These are phyloP conservation scores for Fonsecaea pedrosoi DNA, from an alignment of 2,329 filamentous ascomycete genomes.

Conservation along the genomic window DNA sequence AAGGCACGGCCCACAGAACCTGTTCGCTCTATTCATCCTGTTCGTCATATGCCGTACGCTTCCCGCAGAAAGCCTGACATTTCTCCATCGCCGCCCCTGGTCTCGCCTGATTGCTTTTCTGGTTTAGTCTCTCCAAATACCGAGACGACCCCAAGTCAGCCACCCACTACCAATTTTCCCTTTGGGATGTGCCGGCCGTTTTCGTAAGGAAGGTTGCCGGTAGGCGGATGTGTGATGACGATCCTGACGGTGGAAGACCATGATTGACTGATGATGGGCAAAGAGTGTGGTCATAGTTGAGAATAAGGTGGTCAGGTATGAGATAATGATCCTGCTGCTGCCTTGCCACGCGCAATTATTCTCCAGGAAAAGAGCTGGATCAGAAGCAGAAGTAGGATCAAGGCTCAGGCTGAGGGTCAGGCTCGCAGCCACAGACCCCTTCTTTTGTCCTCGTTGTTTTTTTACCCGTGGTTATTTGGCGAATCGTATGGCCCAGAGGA, in stretches of 20 bases:
- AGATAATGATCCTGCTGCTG: neutral
- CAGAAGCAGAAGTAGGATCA: neutral
- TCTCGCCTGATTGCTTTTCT: constrained; percentile 7
- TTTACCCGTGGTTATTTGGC: neutral
- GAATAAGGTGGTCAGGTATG: neutral
- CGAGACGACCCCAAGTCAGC: constrained; percentile 20
- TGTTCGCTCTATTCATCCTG: constrained; percentile 28
- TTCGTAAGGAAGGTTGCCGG: constrained; percentile 10
- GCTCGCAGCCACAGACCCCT: neutral
- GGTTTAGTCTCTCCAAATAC: constrained; percentile 10
- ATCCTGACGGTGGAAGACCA: neutral
- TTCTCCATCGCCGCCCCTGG: constrained; percentile 12
- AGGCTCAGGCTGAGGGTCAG: neutral
- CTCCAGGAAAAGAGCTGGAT: neutral
- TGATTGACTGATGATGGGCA: neutral
- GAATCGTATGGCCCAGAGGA: neutral
- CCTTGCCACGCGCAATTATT: neutral
- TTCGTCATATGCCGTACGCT: constrained; percentile 29
- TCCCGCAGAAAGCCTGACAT: constrained; percentile 18
- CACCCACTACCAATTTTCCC: constrained; percentile 5
- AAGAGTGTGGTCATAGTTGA: neutral
- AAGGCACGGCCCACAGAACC: constrained; percentile 24
- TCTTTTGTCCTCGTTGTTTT: neutral
- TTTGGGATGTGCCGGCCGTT: constrained; percentile 2
- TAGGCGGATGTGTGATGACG: constrained; percentile 8